Percentiles rank a stretch among this genome's conserved stretches.
Evolutionary conservation across 1,139 yeast species (phyloP).

Genomic region (Pneumocystis oryctolagi): DNA sequence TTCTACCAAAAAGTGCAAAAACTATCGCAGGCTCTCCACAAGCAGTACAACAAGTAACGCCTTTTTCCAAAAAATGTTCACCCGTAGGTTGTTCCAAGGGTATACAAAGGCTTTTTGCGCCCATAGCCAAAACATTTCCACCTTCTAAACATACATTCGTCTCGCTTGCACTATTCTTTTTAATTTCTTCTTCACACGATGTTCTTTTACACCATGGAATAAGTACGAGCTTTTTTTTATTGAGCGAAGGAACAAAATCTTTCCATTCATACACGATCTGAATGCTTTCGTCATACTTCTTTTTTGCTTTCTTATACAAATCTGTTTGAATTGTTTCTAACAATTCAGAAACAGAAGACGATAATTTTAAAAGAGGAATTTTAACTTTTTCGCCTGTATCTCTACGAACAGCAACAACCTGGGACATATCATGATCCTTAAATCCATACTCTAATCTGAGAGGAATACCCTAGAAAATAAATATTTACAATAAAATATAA

Average conservation of each 20-base stretch:
- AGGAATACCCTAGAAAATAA: conserved; percentile 60
- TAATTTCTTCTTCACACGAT: conserved; percentile 94
- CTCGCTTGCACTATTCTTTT: conserved; percentile 73
- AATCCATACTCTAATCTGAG: conserved; percentile 92
- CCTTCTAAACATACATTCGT: conserved; percentile 76
- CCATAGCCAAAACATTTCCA: conserved; percentile 97
- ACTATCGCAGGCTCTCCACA: conserved; percentile 62
- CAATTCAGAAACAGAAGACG: conserved; percentile 53
- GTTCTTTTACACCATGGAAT: conserved; percentile 96
- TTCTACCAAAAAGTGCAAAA: conserved; percentile 92
- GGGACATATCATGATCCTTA: conserved; percentile 67
- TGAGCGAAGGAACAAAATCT: conserved; percentile 85
- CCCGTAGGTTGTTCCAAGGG: conserved; percentile 56
- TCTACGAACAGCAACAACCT: conserved; percentile 84
- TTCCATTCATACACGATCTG: conserved; percentile 70
- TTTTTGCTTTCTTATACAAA: conserved; percentile 64
- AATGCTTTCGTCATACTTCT: conserved; percentile 68
- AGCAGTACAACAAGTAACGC: conserved; percentile 70
- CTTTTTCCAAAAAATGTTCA: conserved; percentile 45
- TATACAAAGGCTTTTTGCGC: conserved; percentile 95
- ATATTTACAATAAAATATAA: neutral
- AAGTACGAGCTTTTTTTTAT: conserved; percentile 74
- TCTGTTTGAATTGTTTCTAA: conserved; percentile 68
- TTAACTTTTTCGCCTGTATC: conserved; percentile 64
- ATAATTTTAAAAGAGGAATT: conserved; percentile 51